Base-by-base conservation (phyloP, 2,329 filamentous ascomycete genomes). In the Exophiala calicioides region DNA sequence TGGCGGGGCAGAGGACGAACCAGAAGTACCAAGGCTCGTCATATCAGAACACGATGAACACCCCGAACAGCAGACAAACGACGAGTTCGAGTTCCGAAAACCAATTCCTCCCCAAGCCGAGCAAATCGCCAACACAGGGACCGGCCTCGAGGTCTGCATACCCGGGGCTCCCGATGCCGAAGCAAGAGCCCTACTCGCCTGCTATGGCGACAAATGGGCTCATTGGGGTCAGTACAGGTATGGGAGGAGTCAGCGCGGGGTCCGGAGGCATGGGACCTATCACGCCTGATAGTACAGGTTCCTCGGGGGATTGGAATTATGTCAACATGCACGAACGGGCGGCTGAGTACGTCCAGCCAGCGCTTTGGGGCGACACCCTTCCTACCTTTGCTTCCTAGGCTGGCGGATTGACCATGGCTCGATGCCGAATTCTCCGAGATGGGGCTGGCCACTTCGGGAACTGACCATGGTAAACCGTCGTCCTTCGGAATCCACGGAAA, bases 331-430 rank as follows among this genome's bases (percentile, higher is more conserved):
- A 72, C 9, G 71, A 73, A 47, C 63, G 71, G 10, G 71, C 70
- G 26, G 62, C 67, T n/a, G 70, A 74, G 57, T 74, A 73, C 55
- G 72, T 74, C 8, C 70, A 73, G 47, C 70, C 71, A 12, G 70
- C 71, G 2, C 57, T 74, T 9, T 74, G 71, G 71, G 57, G 57
- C 5, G 52, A 55, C 4, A 27, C n/a, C n/a, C n/a, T n/a, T n/a
- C n/a, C n/a, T n/a, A n/a, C n/a, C n/a, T n/a, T n/a, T n/a, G n/a
- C n/a, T n/a, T n/a, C n/a, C n/a, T n/a, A n/a, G n/a, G n/a, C n/a
- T n/a, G n/a, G n/a, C n/a, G n/a, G n/a, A n/a, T n/a, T n/a, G n/a
- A n/a, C n/a, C n/a, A n/a, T n/a, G n/a, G n/a, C n/a, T n/a, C n/a
- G n/a, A n/a, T n/a, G n/a, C n/a, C n/a, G n/a, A n/a, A n/a, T n/a